These are phyloP conservation scores for Botrytis porri DNA, from an alignment of 2,329 filamentous ascomycete species.

Conservation along the genomic window DNA sequence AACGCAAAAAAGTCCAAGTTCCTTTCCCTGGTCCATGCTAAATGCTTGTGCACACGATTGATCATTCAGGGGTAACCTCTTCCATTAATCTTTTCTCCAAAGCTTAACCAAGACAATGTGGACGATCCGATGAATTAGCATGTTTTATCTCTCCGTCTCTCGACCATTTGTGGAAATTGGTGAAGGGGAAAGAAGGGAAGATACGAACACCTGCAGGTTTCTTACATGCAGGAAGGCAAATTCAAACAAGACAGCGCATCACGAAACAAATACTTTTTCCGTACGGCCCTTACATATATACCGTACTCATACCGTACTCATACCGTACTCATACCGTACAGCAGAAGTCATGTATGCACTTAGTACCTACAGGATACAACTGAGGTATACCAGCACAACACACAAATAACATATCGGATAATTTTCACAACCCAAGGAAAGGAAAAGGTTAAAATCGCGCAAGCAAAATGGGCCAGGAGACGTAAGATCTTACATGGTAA, in stretches of 20 bases:
- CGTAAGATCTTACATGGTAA: no score
- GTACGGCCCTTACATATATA: background rate
- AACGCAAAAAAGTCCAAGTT: background rate
- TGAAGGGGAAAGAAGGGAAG: background rate
- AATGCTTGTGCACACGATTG: background rate
- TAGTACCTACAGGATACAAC: background rate
- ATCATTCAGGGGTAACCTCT: background rate
- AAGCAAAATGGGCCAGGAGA: background rate
- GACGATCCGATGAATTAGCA: constrained; percentile 1
- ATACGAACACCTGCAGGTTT: background rate
- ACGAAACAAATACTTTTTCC: background rate
- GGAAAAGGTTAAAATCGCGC: background rate
- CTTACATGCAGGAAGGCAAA: background rate
- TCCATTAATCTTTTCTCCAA: background rate
- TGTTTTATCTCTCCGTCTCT: background rate
- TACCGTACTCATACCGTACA: background rate
- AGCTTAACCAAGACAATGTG: background rate
- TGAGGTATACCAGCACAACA: background rate
- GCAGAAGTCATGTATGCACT: background rate
- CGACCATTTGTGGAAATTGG: background rate
- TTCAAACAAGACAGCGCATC: background rate
- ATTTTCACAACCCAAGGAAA: background rate
- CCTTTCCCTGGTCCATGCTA: background rate
- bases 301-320: background rate
- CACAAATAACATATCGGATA: background rate